Percentiles rank a stretch among this genome's conserved stretches.
Evolutionary conservation across 2,329 filamentous ascomycete species (phyloP).

Genomic region (Exophiala viscosa): DNA sequence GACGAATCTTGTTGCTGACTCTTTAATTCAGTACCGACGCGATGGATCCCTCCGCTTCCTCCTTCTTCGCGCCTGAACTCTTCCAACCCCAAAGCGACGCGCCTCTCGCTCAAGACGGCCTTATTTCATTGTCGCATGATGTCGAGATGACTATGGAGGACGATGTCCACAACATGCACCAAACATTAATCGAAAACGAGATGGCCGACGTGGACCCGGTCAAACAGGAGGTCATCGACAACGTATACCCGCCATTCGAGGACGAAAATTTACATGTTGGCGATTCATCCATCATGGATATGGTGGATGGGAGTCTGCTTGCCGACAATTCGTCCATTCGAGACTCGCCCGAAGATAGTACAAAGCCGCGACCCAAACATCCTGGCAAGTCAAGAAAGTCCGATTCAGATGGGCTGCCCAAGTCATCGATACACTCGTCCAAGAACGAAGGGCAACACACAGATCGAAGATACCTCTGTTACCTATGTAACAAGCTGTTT

Average conservation of each 20-base stretch:
- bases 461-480: conserved; percentile 29
- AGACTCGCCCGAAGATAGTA: conserved; percentile 1
- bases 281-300: conserved; percentile 8
- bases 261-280: conserved; percentile 2
- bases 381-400: conserved; percentile 22
- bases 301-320: conserved; percentile 8
- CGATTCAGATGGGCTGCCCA: conserved; percentile 15
- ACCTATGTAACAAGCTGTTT: conserved; percentile 29
- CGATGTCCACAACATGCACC: conserved; percentile 11
- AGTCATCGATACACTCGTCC: conserved; percentile 27
- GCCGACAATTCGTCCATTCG: conserved; percentile 2
- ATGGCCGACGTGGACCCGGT: conserved; percentile 11
- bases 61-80: conserved; percentile 27
- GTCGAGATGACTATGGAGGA: conserved; percentile 19
- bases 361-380: conserved; percentile 17
- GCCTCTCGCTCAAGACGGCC: conserved; percentile 13
- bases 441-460: conserved; percentile 31
- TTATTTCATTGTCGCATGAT: conserved; percentile 13
- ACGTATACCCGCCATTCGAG: conserved; percentile 16
- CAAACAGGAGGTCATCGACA: conserved; percentile 19
- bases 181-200: not conserved
- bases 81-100: conserved; percentile 21
- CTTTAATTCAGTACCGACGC: conserved; percentile 13
- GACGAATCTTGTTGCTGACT: not conserved
- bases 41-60: conserved; percentile 6